Evolutionary conservation across 176 grass and related monocot species (phyloP), one percentile per base, ranked within the genome.

Genomic region (Canna indica): DNA sequence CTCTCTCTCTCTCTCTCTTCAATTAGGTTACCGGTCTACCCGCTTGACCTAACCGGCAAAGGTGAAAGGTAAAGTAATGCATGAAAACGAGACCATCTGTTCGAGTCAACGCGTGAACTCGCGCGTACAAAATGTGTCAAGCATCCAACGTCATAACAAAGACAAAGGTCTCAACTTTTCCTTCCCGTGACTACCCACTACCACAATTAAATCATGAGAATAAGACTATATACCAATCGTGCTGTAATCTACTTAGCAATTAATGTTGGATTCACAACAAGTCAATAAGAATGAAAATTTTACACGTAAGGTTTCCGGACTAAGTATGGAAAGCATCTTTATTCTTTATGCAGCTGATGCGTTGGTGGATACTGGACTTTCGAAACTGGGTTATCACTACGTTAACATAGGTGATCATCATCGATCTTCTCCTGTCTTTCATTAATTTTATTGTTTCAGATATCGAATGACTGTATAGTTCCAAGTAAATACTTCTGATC

Each of bases 291-390:
- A 39, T n/a, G n/a, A 4, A 10, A 11, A 11, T n/a, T 24, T 66
- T 41, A 41, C 35, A 66, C 18, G 35, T 36, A 38, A 41, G 33
- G 6, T 47, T 68, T 41, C 7, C 8, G 10, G 2, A 47, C 25
- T 27, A 46, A 64, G 41, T 11, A 27, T 39, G 33, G 35, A 18
- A 66, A 13, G 11, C 31, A 67, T 67, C 0, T 69, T 69, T 27
- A n/a, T 67, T 38, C 25, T 65, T 70, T 70, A 72, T 83, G 70
- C 84, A 93, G 94, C 89, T 80, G 94, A 93, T 82, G 94, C 94
- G 8, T 56, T 99, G 78, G 77, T 90, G 39, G 74, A 79, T 60
- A 80, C 86, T 33, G 94, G 94, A 47, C 75, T 99, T 28, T 86
- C 94, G 0, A 69, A 85, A 48, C 35, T 99, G 78, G 94, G 94